Conservation (phyloP, 1,284 basidiomycete genomes). For the Ustilago trichophora region DNA sequence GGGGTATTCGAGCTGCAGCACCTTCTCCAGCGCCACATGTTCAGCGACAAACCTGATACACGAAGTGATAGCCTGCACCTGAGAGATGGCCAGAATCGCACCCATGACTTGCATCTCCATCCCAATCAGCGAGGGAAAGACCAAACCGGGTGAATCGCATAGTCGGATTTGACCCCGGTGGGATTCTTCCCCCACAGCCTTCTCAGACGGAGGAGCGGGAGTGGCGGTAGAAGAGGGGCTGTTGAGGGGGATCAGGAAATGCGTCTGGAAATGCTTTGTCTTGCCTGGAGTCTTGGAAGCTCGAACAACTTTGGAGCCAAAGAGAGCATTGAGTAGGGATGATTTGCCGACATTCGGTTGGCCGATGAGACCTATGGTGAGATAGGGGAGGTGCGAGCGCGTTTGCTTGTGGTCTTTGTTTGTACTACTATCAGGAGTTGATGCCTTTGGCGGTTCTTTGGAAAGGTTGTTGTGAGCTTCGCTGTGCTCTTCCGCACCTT, state of each 20-base stretch:
- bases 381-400: slow-evolving; percentile 35
- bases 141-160: slow-evolving; percentile 68
- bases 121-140: slow-evolving; percentile 71
- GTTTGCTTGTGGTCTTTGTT: slow-evolving; percentile 5
- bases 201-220: slow-evolving; percentile 72
- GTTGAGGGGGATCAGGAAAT: slow-evolving; percentile 84
- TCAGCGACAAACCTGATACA: slow-evolving; percentile 77
- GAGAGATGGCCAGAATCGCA: slow-evolving; percentile 82
- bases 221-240: slow-evolving; percentile 75
- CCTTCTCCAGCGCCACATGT: slow-evolving; percentile 79
- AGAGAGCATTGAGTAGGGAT: slow-evolving; percentile 85
- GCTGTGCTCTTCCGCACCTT: background rate
- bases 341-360: slow-evolving; percentile 96
- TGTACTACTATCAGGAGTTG: background rate
- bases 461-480: background rate
- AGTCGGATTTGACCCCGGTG: slow-evolving; percentile 36
- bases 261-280: slow-evolving; percentile 91
- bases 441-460: background rate
- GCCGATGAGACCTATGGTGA: slow-evolving; percentile 66
- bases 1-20: slow-evolving; percentile 71
- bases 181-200: slow-evolving; percentile 46
- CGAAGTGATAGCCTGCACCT: slow-evolving; percentile 80
- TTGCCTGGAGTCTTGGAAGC: slow-evolving; percentile 91
- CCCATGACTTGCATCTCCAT: slow-evolving; percentile 73
- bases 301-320: slow-evolving; percentile 81